Conservation (phyloP, 2,329 filamentous ascomycete genomes). For the Davidsoniella virescens region DNA sequence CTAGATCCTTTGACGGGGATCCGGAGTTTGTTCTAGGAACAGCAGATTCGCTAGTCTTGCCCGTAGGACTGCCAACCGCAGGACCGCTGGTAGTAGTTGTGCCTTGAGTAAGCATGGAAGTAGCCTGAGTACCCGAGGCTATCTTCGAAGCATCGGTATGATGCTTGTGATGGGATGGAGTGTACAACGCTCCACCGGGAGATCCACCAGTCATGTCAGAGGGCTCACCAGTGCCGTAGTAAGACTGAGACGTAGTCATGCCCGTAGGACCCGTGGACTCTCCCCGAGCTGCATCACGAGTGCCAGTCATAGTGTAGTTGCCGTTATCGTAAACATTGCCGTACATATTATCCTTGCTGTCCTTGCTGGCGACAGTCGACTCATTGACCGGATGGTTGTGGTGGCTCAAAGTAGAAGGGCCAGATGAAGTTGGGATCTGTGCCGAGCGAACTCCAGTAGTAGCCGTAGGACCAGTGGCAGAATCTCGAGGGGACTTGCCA, state of each 20-base stretch:
- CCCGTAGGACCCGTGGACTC: constrained; percentile 2
- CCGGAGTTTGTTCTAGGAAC: background rate
- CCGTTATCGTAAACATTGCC: background rate
- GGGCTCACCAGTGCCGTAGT: constrained; percentile 1
- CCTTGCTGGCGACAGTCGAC: background rate
- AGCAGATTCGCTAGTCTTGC: background rate
- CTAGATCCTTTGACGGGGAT: background rate
- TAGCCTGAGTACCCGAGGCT: background rate
- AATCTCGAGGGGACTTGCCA: background rate
- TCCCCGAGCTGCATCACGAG: background rate
- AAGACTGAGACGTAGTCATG: constrained; percentile 1
- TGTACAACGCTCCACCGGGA: background rate
- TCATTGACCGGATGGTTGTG: background rate
- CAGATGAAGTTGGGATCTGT: constrained; percentile 6
- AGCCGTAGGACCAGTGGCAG: background rate
- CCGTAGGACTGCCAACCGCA: background rate
- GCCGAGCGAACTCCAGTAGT: constrained; percentile 8
- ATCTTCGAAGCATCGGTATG: background rate
- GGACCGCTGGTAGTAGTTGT: background rate
- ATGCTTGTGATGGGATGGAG: background rate
- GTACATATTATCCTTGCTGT: background rate
- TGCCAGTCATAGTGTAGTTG: constrained; percentile 5
- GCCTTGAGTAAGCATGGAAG: background rate
- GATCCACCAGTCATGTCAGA: background rate
- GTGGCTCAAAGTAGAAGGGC: background rate